Evolutionary conservation across 495 filamentous ascomycete genomes (phyloP), one percentile per base, ranked within the genome.

Genomic region (Ramalina intermedia): DNA sequence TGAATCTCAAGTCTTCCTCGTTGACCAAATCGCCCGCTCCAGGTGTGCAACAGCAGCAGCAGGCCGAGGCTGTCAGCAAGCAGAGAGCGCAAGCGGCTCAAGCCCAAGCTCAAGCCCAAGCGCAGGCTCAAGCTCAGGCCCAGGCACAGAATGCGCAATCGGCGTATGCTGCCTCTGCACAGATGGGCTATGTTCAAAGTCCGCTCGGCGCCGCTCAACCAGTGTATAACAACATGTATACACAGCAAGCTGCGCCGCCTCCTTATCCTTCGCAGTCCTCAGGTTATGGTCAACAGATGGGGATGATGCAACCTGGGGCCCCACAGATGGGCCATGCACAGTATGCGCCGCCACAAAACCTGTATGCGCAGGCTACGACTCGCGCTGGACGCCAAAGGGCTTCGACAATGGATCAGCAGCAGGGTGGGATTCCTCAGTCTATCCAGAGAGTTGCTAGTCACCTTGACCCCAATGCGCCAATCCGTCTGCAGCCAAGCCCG

Each of bases 401-500:
- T 12, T 87, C 89, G 35, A 99, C 93, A 7, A 87, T 96, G 80
- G 90, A 96, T 59, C 85, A 88, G 51, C 84, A 93, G 57, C 81
- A 85, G 59, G 84, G 82, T 48, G 90, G 91, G 6, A 90, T 99
- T 47, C 93, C 93, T 0, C 76, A 85, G 9, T 80, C 88, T 1
- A 88, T 99, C 46, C 93, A 99, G 61, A 71, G 93, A 49, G 91
- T 96, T n/a, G 89, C 89, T 11, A 94, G 87, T 60, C 91, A 96
- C 63, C 79, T 99, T 43, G 90, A 99, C 60, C 93, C 93, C 5
- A 96, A 78, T 50, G 85, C 88, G 33, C 93, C 93, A 0, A 96
- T 99, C 58, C 74, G 93, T 40, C 64, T 95, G 37, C 93, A 99
- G 60, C 93, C 93, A 6, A 95, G 87, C 50, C 93, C 93, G 2